phyloP scores from a whole-genome alignment of 2,329 filamentous ascomycete species.

The Colletotrichum sp. region DNA sequence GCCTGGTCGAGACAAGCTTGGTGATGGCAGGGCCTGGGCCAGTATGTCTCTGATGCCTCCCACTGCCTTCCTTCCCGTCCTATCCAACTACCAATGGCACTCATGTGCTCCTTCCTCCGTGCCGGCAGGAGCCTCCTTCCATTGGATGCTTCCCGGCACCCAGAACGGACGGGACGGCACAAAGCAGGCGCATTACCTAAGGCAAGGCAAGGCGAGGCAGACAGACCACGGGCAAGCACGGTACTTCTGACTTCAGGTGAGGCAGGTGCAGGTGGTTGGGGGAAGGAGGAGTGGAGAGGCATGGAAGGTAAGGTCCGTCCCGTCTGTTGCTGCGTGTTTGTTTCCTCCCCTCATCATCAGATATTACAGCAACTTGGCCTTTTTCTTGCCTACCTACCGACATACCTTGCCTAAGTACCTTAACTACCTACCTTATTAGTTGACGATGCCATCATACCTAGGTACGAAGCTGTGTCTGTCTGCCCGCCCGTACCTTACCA shows the following conservation, averaged over 20 bases:
- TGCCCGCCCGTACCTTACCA: neutral
- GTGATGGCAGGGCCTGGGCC: neutral
- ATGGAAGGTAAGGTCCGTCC: neutral
- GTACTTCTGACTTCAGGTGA: neutral
- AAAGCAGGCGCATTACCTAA: neutral
- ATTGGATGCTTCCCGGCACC: neutral
- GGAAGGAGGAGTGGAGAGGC: neutral
- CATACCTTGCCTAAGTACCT: neutral
- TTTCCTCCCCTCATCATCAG: neutral
- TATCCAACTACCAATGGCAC: neutral
- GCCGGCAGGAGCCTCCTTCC: neutral
- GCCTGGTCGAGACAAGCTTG: neutral
- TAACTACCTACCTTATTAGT: neutral
- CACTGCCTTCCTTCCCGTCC: neutral
- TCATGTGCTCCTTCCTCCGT: neutral
- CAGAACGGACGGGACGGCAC: neutral
- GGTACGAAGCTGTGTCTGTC: neutral
- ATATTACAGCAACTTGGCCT: neutral
- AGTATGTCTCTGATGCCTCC: neutral
- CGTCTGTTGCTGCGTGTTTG: neutral
- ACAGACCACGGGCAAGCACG: neutral
- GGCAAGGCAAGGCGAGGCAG: neutral
- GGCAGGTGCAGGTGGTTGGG: neutral
- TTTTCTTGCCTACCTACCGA: neutral
- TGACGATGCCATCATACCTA: neutral